Evolutionary conservation across 2,329 filamentous ascomycete species (phyloP), one percentile per base, ranked within the genome.

Genomic region (Penicillium sp.): DNA sequence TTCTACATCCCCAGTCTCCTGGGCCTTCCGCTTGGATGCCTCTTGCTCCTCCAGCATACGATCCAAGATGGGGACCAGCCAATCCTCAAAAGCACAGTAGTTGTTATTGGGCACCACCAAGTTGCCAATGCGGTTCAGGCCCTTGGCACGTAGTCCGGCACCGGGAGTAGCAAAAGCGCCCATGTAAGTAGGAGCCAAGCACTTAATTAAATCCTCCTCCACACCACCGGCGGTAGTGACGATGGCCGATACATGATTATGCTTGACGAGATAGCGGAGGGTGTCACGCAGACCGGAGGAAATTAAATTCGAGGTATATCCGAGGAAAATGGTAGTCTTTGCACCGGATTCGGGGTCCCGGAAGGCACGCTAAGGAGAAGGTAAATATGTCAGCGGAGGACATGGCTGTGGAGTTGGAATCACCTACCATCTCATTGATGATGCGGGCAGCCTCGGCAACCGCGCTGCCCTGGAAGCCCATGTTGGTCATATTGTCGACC

Each of bases 131-230:
- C 95, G 87, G 76, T 99, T 99, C 69, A 98, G 84, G 10, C 95
- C 95, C 72, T 91, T 89, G 60, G 87, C 84, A 39, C 95, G 90
- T 22, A 99, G 83, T 1, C 86, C 84, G 9, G 90, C 88, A 14
- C 95, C 95, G 1, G 84, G 78, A 0, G 90, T 87, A 51, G 83
- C 85, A 77, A 98, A 99, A 1, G 90, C 88, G 45, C 91, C 91
- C 71, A 98, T 87, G 75, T 97, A 99, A 0, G 95, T 99, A 52
- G 91, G 88, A 11, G 90, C 95, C 2, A 99, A 87, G 68, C 95
- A 99, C 79, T 99, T 99, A 83, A 99, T 99, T 56, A 99, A 87
- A 76, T 99, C 95, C 74, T 99, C 95, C 76, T 99, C 95, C 52
- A 99, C 86, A 49, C 95, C 95, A 45, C 95, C 95, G 0, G 95